These are phyloP conservation scores for Ustilago trichophora DNA, from an alignment of 1,284 basidiomycete species.

Conservation along the genomic window DNA sequence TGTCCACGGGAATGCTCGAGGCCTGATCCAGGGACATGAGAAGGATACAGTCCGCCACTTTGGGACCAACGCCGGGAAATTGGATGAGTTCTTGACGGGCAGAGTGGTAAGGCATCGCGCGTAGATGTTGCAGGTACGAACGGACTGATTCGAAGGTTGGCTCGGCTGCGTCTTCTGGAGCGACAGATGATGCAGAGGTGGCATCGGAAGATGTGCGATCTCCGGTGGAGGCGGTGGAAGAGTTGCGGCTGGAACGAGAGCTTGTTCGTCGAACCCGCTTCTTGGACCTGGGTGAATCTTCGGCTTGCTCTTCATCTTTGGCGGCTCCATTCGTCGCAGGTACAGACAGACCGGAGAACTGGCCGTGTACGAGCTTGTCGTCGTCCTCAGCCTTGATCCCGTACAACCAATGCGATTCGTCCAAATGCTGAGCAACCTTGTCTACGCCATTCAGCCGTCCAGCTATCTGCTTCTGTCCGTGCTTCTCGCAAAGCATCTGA, in stretches of 20 bases:
- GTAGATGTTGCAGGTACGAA: constrained; percentile 73
- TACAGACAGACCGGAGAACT: background rate
- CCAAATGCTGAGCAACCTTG: constrained; percentile 9
- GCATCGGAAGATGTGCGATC: background rate
- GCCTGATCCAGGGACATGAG: constrained; percentile 91
- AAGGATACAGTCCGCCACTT: constrained; percentile 78
- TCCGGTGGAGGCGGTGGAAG: background rate
- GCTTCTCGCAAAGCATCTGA: constrained; percentile 74
- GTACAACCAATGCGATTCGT: constrained; percentile 24
- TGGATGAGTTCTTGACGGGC: constrained; percentile 80
- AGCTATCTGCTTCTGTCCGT: background rate
- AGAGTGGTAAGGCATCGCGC: constrained; percentile 71
- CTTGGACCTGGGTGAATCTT: background rate
- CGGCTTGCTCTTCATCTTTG: background rate
- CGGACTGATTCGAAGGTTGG: constrained; percentile 53
- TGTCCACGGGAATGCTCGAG: constrained; percentile 62
- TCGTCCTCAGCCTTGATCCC: constrained; percentile 29
- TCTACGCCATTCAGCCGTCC: background rate
- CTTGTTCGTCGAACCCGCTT: constrained; percentile 17
- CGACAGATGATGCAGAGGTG: background rate
- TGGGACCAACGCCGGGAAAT: constrained; percentile 88
- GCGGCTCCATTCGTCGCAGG: background rate
- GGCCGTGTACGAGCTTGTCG: background rate
- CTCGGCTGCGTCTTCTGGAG: background rate
- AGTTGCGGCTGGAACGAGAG: constrained; percentile 3